These are phyloP conservation scores for Strobilomyces echinocephalus DNA, from an alignment of 768 basidiomycete species.

Conservation along the genomic window DNA sequence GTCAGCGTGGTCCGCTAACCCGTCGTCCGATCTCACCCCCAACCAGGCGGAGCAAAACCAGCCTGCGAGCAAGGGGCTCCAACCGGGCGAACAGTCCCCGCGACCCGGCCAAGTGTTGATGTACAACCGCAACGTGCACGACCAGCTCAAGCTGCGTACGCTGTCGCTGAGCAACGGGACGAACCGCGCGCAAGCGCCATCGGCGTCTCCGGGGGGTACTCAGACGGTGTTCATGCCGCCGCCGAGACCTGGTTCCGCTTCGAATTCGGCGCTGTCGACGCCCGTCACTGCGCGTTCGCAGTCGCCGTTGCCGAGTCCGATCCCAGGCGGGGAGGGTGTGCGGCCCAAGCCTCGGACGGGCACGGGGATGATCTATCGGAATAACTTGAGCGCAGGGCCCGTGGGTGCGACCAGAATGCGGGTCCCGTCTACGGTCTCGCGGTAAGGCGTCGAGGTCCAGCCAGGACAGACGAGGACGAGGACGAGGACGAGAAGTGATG, in stretches of 20 bases:
- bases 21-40: background rate
- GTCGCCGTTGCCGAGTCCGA: constrained; percentile 18
- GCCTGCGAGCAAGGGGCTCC: constrained; percentile 6
- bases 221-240: constrained; percentile 20
- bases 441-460: constrained; percentile 1
- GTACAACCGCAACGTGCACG: constrained; percentile 34
- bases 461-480: background rate
- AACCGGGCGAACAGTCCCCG: constrained; percentile 23
- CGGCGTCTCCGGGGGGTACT: constrained; percentile 17
- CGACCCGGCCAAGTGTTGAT: constrained; percentile 24
- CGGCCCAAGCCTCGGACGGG: constrained; percentile 57
- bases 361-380: constrained; percentile 66
- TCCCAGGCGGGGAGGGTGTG: constrained; percentile 13
- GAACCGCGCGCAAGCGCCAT: constrained; percentile 3
- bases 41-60: constrained; percentile 13
- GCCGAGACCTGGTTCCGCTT: background rate
- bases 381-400: constrained; percentile 19
- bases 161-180: constrained; percentile 11
- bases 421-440: constrained; percentile 25
- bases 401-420: constrained; percentile 37
- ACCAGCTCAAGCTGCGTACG: constrained; percentile 27
- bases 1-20: background rate
- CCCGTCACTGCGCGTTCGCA: constrained; percentile 15
- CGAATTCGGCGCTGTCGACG: constrained; percentile 9
- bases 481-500: too few relatives aligned